A percentile compares a stretch with the other conserved stretches of the same genome.
phyloP scores from a whole-genome alignment of 768 basidiomycete species.

The Lactifluus hygrophoroides region DNA sequence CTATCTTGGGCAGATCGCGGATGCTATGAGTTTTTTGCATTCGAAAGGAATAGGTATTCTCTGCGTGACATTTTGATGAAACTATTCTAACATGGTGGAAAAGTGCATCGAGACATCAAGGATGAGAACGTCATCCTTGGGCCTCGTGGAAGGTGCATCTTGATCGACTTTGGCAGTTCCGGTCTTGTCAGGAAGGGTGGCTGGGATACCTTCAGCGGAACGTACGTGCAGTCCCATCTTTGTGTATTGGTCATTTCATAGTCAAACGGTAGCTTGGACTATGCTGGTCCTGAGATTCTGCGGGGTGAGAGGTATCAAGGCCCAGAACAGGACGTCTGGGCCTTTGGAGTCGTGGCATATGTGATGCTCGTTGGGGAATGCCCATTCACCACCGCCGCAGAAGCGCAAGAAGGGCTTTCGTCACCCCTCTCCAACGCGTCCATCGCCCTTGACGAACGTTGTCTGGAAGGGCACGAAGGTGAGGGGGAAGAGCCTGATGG shows the following conservation, averaged over 20 bases:
- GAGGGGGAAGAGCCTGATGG: slow-evolving; percentile 77
- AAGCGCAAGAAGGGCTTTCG: slow-evolving; percentile 77
- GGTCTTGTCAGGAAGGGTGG: slow-evolving; percentile 75
- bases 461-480: slow-evolving; percentile 59
- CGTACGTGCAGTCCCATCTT: slow-evolving; percentile 44
- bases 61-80: neutral
- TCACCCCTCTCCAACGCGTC: slow-evolving; percentile 71
- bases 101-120: slow-evolving; percentile 96
- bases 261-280: slow-evolving; percentile 56
- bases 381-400: slow-evolving; percentile 83
- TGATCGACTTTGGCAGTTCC: slow-evolving; percentile 97
- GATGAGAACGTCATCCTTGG: slow-evolving; percentile 93
- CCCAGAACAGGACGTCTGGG: slow-evolving; percentile 98
- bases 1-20: slow-evolving; percentile 90
- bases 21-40: slow-evolving; percentile 85
- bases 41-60: slow-evolving; percentile 74
- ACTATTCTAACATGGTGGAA: neutral
- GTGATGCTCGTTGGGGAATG: slow-evolving; percentile 91
- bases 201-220: slow-evolving; percentile 88
- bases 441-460: slow-evolving; percentile 72
- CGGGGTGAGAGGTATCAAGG: slow-evolving; percentile 92
- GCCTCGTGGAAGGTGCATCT: slow-evolving; percentile 69
- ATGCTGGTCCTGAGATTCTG: slow-evolving; percentile 94
- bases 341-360: slow-evolving; percentile 93
- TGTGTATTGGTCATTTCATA: slow-evolving; percentile 17